Evolutionary conservation across 2,329 filamentous ascomycete genomes (phyloP), one percentile per base, ranked within the genome.

Genomic region (Sarocladium kiliense): DNA sequence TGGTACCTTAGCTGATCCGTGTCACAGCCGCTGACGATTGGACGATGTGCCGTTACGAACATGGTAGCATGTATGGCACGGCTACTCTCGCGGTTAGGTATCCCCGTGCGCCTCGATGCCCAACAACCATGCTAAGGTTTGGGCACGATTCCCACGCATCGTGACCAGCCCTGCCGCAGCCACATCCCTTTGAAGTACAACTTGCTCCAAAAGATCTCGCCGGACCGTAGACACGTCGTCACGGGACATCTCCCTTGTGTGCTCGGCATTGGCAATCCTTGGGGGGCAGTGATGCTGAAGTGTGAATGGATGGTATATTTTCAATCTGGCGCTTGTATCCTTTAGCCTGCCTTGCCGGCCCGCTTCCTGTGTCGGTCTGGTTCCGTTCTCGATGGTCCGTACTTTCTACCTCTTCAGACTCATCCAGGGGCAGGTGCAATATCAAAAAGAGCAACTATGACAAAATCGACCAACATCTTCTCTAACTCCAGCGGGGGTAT

Each of bases 401-500:
- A 32, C 30, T 6, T 6, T 32, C 12, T 12, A 32, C 6, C 30
- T 12, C 30, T 32, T 6, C 12, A 23, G n/a, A 21, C 39, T 44
- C n/a, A 44, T 23, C 19, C 39, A 44, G 39, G 39, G 19, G 12
- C 23, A 3, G 7, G 19, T 44, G 14, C 7, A 44, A 44, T 18
- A 44, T 44, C 39, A 44, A 44, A 44, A 18, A 18, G 19, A 9
- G 23, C 30, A 39, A 39, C 36, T 5, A 39, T 16, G 12, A 39
- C 36, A 16, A 39, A 16, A 16, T 5, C n/a, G 6, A n/a, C 7
- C n/a, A 45, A 45, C 21, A 9, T 23, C 44, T 30, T 30, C 18
- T 25, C 11, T 2, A 36, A 51, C 47, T 51, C 47, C 47, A 23
- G 3, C 30, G 25, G 44, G 47, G 47, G 47, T 36, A 51, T 51